These are phyloP conservation scores for Pythium phragmitis DNA, from an alignment of 352 stramenopile genomes.

Conservation along the genomic window DNA sequence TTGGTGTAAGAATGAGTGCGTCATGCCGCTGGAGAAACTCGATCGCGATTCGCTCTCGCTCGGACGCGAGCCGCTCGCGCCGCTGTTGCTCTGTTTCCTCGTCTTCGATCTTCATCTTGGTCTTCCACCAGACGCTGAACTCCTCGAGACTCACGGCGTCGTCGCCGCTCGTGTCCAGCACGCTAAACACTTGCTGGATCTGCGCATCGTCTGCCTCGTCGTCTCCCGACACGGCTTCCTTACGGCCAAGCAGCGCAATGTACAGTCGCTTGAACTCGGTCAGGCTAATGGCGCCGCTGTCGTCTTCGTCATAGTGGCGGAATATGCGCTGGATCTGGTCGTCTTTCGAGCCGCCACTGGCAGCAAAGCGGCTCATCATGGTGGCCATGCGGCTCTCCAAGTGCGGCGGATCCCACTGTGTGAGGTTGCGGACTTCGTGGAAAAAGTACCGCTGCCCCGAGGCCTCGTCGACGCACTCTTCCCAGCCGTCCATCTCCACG, in stretches of 20 bases:
- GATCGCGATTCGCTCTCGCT: conserved; percentile 23
- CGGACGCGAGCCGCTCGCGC: conserved; percentile 21
- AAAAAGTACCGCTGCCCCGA: conserved; percentile 60
- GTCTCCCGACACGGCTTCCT: conserved; percentile 23
- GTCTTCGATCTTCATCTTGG: conserved; percentile 58
- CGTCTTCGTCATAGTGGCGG: conserved; percentile 63
- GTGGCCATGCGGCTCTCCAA: conserved; percentile 47
- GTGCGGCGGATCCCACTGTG: conserved; percentile 70
- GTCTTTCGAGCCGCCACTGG: conserved; percentile 28
- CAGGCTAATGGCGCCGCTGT: conserved; percentile 57
- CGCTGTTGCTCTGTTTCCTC: conserved; percentile 43
- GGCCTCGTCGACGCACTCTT: conserved; percentile 42
- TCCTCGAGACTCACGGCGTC: conserved; percentile 64
- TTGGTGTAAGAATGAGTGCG: conserved; percentile 26
- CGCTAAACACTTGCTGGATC: conserved; percentile 49
- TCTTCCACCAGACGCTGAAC: conserved; percentile 76
- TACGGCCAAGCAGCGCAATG: conserved; percentile 39
- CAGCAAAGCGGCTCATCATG: conserved; percentile 51
- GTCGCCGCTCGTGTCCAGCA: conserved; percentile 68
- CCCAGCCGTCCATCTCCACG: conserved; percentile 53
- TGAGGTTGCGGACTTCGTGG: conserved; percentile 48
- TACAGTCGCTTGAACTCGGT: conserved; percentile 63
- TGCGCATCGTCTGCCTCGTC: conserved; percentile 31
- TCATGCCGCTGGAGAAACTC: conserved; percentile 49
- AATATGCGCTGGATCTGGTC: conserved; percentile 70